Percentiles rank a stretch among this genome's conserved stretches.
phyloP scores from a whole-genome alignment of 2,329 filamentous ascomycete genomes.

The Ambrosiella beaveri region DNA sequence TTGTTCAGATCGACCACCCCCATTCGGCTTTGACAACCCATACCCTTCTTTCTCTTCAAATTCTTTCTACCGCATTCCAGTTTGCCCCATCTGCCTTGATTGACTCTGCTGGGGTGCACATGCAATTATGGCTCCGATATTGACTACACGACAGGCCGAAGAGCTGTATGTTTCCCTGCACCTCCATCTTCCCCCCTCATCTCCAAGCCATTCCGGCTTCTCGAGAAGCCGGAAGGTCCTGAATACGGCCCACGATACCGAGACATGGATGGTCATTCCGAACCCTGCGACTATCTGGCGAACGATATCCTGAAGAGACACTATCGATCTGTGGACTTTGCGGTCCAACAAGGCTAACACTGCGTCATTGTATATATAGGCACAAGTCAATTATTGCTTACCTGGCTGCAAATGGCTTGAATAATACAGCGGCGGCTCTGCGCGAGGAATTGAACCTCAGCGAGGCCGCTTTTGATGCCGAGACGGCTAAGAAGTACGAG shows the following conservation, averaged over 20 bases:
- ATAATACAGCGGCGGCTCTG: conserved; percentile 51
- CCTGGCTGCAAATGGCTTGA: conserved; percentile 54
- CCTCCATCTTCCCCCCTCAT: too few relatives aligned
- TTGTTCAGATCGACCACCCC: neutral
- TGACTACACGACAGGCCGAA: conserved; percentile 68
- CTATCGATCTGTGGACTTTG: neutral
- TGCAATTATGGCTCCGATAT: conserved; percentile 48
- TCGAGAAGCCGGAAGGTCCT: too few relatives aligned
- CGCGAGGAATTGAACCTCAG: conserved; percentile 61
- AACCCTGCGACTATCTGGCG: too few relatives aligned
- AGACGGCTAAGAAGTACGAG: conserved; percentile 85
- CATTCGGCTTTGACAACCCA: neutral
- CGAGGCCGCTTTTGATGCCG: conserved; percentile 54
- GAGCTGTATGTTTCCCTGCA: conserved; percentile 50
- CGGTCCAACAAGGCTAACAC: conserved; percentile 3
- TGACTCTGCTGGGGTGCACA: neutral
- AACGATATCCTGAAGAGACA: too few relatives aligned
- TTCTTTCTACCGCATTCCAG: neutral
- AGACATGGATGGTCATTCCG: too few relatives aligned
- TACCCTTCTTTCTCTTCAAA: too few relatives aligned
- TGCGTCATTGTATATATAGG: conserved; percentile 27
- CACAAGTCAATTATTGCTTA: conserved; percentile 93
- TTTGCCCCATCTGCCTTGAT: neutral
- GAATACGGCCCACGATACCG: too few relatives aligned
- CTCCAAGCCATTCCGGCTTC: too few relatives aligned